Percentiles rank a stretch among this genome's conserved stretches.
Evolutionary conservation across 1,284 basidiomycete species (phyloP).

Genomic region (Hemileia vastatrix): DNA sequence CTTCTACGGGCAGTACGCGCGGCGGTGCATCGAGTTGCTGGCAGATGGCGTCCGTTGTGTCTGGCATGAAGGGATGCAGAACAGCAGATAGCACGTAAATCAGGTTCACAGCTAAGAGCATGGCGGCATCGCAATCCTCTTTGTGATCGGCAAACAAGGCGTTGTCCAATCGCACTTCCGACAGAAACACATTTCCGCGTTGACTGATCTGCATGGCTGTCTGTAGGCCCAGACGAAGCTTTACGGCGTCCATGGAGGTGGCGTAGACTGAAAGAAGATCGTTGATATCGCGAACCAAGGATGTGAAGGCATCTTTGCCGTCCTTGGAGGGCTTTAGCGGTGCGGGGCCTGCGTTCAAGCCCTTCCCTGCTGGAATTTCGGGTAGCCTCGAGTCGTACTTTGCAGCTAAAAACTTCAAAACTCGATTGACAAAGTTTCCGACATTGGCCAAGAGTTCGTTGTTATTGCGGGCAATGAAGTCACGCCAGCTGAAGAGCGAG

Average conservation of each 20-base stretch:
- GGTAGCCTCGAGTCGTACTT: conserved; percentile 75
- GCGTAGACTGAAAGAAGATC: conserved; percentile 67
- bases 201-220: conserved; percentile 80
- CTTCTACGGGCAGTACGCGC: conserved; percentile 64
- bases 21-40: conserved; percentile 81
- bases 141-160: conserved; percentile 71
- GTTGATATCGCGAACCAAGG: conserved; percentile 76
- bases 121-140: conserved; percentile 73
- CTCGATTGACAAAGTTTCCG: conserved; percentile 93
- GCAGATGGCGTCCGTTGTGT: conserved; percentile 70
- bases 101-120: conserved; percentile 80
- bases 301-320: conserved; percentile 45
- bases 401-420: conserved; percentile 79
- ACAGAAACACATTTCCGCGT: conserved; percentile 84
- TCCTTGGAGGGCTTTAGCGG: too few species aligned
- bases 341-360: too few species aligned
- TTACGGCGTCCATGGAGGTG: conserved; percentile 80
- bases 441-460: conserved; percentile 89
- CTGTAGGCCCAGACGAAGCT: conserved; percentile 75
- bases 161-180: conserved; percentile 85
- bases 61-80: conserved; percentile 92
- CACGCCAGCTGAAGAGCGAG: conserved; percentile 91
- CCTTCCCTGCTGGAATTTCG: too few species aligned
- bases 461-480: conserved; percentile 90
- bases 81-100: conserved; percentile 81